A percentile compares a stretch with the other conserved stretches of the same genome.
phyloP scores from a whole-genome alignment of 345 rosid species.

The Leavenworthia alabamica region DNA sequence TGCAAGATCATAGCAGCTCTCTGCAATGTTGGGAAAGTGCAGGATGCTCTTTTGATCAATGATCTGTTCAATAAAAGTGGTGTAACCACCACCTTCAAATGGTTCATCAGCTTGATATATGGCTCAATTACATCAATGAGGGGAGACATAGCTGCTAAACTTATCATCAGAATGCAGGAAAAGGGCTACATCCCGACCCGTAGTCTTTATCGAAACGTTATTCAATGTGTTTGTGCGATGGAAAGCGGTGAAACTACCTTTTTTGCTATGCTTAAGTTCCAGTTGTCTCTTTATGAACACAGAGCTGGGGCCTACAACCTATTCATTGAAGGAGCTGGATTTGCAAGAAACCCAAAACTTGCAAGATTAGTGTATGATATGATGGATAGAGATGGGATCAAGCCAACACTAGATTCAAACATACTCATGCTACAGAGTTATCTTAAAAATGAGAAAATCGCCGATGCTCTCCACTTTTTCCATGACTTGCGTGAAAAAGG shows the following conservation, averaged over 20 bases:
- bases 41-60: slow-evolving; percentile 53
- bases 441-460: slow-evolving; percentile 44
- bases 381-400: slow-evolving; percentile 49
- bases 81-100: slow-evolving; percentile 11
- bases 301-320: slow-evolving; percentile 34
- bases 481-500: slow-evolving; percentile 32
- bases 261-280: slow-evolving; percentile 42
- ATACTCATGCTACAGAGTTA: slow-evolving; percentile 56
- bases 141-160: slow-evolving; percentile 57
- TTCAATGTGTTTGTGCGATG: slow-evolving; percentile 40
- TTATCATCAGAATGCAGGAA: slow-evolving; percentile 70
- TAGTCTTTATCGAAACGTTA: slow-evolving; percentile 44
- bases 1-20: slow-evolving; percentile 52
- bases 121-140: slow-evolving; percentile 42
- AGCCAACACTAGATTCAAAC: slow-evolving; percentile 37
- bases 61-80: slow-evolving; percentile 39
- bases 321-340: slow-evolving; percentile 76
- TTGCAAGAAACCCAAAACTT: slow-evolving; percentile 54
- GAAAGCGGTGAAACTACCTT: slow-evolving; percentile 41
- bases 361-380: slow-evolving; percentile 60
- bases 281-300: slow-evolving; percentile 40
- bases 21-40: slow-evolving; percentile 47
- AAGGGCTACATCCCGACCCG: slow-evolving; percentile 44
- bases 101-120: slow-evolving; percentile 44
- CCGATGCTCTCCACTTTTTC: slow-evolving; percentile 60